Base-by-base conservation (phyloP, 805 yeast species). In the Metschnikowia proteae region DNA sequence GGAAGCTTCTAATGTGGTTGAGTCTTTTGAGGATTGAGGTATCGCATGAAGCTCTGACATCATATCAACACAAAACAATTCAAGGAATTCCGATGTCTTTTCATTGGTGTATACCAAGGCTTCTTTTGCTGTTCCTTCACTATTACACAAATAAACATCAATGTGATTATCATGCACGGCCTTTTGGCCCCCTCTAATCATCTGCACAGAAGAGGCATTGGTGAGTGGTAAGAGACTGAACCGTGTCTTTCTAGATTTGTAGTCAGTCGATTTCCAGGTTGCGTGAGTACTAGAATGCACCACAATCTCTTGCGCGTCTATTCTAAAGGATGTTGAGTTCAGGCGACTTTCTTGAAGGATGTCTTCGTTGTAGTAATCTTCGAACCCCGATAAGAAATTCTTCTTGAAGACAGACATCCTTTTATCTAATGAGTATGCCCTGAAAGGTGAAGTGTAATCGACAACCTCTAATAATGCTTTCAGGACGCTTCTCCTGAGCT, bases 401-500 rank as follows among this genome's bases (percentile, higher is more conserved):
- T 61, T 60, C 46, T 79, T 71, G 56, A 88, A 80, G 0, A 79
- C 62, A 1, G 61, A 48, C 86, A 91, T 83, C 60, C 97, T 73
- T 32, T 74, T 66, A 0, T 60, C 58, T 26, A 87, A 66, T 0
- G 81, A 63, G 44, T 71, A 69, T 0, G 94, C 86, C 56, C 78
- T 80, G 7, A 58, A 44, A 0, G 81, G 70, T 0, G 72, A 62
- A 0, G 61, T 53, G 25, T 63, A 66, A 57, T 88, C 86, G 1
- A 81, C 77, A 9, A 86, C 71, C 29, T 80, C 84, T 41, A 86
- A 66, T 33, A 94, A 60, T 0, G 83, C 70, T 43, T 68, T 68
- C 6, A 88, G 84, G 1, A 92, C 55, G 11, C 75, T 79, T 45
- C 78, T 73, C 45, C 97, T 76, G 34, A 91, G 68, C 64, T 92